Percentiles rank a stretch among this genome's conserved stretches.
phyloP scores from a whole-genome alignment of 2,329 filamentous ascomycete genomes.

The Rutstroemia sp. region DNA sequence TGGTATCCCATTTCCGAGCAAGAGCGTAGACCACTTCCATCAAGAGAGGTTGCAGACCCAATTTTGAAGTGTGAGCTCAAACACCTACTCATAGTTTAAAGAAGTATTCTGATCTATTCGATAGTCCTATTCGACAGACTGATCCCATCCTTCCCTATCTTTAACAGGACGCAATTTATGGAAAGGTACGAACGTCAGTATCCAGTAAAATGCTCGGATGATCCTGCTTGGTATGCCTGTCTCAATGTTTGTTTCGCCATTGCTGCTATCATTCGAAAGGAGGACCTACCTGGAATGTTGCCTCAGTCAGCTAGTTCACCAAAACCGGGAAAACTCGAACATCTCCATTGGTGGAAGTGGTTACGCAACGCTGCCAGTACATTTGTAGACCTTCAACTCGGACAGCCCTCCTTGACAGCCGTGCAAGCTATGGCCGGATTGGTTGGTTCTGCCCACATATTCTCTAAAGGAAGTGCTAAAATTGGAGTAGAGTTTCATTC shows the following conservation, averaged over 20 bases:
- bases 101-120: not conserved
- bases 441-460: not conserved
- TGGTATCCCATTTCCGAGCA: conserved; percentile 17
- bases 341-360: not conserved
- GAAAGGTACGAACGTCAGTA: conserved; percentile 17
- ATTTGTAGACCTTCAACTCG: conserved; percentile 19
- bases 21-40: conserved; percentile 15
- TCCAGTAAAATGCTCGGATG: conserved; percentile 14
- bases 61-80: conserved; percentile 17
- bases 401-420: conserved; percentile 16
- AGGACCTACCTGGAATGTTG: conserved; percentile 7
- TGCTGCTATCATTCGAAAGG: conserved; percentile 10
- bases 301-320: not conserved
- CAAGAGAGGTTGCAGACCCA: conserved; percentile 16
- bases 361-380: conserved; percentile 16
- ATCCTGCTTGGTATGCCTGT: conserved; percentile 22
- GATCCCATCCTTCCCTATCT: conserved; percentile 11
- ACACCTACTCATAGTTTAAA: not conserved
- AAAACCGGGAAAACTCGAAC: not conserved
- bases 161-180: conserved; percentile 16
- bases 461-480: not conserved
- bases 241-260: conserved; percentile 19
- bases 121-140: conserved; percentile 3
- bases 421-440: conserved; percentile 19
- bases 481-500: conserved; percentile 7